A percentile compares a stretch with the other conserved stretches of the same genome.
These are phyloP conservation scores for Naganishia randhawae DNA, from an alignment of 768 basidiomycete genomes.

Conservation along the genomic window DNA sequence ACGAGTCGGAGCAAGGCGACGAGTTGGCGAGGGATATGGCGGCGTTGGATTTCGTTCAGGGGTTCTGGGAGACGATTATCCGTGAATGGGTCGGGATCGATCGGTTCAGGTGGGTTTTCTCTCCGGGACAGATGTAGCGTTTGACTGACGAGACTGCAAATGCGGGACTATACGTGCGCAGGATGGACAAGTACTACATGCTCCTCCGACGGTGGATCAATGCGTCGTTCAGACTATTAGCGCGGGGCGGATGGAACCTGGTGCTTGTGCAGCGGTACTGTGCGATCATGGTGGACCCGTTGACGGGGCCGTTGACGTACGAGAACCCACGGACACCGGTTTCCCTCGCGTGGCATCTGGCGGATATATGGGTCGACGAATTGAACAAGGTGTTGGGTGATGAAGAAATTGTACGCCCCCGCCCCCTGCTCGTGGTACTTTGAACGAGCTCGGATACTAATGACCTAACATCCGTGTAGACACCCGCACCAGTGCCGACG, in stretches of 20 bases:
- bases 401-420: constrained; percentile 20
- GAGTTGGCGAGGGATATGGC: constrained; percentile 47
- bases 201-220: constrained; percentile 84
- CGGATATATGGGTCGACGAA: constrained; percentile 86
- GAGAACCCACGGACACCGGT: constrained; percentile 70
- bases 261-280: constrained; percentile 62
- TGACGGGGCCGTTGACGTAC: constrained; percentile 83
- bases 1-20: constrained; percentile 3
- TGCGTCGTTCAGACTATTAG: constrained; percentile 75
- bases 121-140: too few species aligned
- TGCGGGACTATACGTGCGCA: too few species aligned
- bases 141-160: too few species aligned
- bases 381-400: constrained; percentile 60
- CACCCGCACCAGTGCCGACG: constrained; percentile 35
- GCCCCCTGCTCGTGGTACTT: constrained; percentile 18
- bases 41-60: constrained; percentile 71
- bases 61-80: constrained; percentile 86
- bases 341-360: constrained; percentile 76
- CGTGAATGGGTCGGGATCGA: constrained; percentile 94
- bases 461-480: background rate
- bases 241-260: constrained; percentile 66
- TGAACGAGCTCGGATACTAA: constrained; percentile 18
- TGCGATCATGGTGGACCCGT: constrained; percentile 58
- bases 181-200: constrained; percentile 97
- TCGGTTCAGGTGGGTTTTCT: constrained; percentile 64